Evolutionary conservation across 179 eudicot genomes (phyloP).

Genomic region (Beta lomatogona): DNA sequence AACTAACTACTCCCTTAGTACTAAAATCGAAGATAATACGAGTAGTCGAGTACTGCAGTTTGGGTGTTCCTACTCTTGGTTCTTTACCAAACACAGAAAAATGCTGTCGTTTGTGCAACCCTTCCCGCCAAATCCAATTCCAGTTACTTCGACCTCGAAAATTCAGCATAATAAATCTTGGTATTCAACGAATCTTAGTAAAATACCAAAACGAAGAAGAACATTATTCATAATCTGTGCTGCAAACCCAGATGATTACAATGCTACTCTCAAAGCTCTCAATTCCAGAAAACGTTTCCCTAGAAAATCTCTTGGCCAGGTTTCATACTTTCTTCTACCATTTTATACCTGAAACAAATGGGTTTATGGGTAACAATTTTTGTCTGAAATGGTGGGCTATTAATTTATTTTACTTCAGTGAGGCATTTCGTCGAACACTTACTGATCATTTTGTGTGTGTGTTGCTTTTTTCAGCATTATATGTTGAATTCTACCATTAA

Average conservation of each 20-base stretch:
- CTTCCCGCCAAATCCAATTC: constrained; percentile 38
- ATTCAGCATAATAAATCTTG: constrained; percentile 23
- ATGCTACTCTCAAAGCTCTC: constrained; percentile 84
- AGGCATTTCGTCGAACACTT: constrained; percentile 54
- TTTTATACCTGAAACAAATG: background rate
- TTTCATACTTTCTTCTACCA: constrained; percentile 16
- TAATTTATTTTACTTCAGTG: constrained; percentile 1
- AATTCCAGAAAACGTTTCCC: constrained; percentile 81
- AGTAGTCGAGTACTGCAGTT: background rate
- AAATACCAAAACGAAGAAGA: constrained; percentile 26
- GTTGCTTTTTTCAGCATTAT: constrained; percentile 67
- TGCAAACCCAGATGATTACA: constrained; percentile 61
- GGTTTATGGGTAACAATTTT: constrained; percentile 11
- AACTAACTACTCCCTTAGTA: no score
- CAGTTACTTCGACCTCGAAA: constrained; percentile 23
- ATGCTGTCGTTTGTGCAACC: constrained; percentile 32
- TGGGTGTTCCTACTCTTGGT: background rate
- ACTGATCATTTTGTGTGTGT: constrained; percentile 16
- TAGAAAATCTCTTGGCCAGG: constrained; percentile 95
- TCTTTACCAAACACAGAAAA: constrained; percentile 1
- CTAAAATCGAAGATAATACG: no score
- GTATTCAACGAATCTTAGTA: constrained; percentile 21
- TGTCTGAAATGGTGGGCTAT: background rate
- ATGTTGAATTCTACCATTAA: constrained; percentile 74
- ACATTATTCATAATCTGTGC: constrained; percentile 31